Evolutionary conservation across 2,329 filamentous ascomycete genomes (phyloP).

Genomic region (Colletotrichum endophyticum): DNA sequence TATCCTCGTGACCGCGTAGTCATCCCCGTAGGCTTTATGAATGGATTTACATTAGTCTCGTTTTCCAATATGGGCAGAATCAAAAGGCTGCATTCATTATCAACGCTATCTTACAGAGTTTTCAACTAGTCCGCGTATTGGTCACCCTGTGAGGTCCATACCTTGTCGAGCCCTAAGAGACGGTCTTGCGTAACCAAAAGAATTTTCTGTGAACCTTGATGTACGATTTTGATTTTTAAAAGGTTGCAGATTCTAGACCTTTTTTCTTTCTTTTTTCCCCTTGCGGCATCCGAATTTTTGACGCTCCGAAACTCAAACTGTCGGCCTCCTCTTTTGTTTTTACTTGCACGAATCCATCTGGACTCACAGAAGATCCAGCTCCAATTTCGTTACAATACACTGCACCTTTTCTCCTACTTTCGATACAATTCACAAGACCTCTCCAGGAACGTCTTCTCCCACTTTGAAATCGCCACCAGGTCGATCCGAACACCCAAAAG

Average conservation of each 20-base stretch:
- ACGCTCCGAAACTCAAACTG: not conserved
- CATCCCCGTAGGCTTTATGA: not conserved
- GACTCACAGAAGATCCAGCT: not conserved
- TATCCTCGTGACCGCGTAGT: not conserved
- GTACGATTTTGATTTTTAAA: not conserved
- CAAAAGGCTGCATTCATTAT: not conserved
- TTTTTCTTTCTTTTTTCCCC: not conserved
- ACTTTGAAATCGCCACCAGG: not conserved
- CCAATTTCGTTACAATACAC: not conserved
- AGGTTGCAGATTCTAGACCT: not conserved
- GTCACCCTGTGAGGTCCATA: not conserved
- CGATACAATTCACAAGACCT: not conserved
- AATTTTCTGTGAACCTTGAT: not conserved
- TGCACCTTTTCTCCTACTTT: not conserved
- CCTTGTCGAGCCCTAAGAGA: not conserved
- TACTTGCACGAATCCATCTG: not conserved
- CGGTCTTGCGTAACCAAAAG: not conserved
- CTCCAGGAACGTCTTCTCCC: not conserved
- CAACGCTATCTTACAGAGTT: not conserved
- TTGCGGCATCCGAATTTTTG: not conserved
- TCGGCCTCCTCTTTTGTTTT: not conserved
- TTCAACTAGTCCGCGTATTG: not conserved
- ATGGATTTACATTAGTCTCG: not conserved
- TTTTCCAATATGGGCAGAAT: not conserved
- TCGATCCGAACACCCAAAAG: not conserved